Conservation (phyloP, 2,329 filamentous ascomycete species). For the Cladosporium halotolerans region DNA sequence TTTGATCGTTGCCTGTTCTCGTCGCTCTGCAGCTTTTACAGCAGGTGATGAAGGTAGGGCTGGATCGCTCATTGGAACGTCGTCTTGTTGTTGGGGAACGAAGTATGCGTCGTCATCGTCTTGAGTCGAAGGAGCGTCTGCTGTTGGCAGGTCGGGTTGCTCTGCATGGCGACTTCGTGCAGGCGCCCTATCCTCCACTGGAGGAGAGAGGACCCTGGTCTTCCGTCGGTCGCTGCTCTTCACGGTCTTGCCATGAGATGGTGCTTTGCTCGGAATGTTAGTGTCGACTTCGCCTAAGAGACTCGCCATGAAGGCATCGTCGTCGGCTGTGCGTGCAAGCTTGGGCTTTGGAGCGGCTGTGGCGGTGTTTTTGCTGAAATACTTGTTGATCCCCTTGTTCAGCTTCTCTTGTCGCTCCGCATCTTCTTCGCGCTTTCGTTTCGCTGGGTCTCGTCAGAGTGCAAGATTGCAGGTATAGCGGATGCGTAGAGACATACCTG, state of each 20-base stretch:
- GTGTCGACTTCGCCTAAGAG: conserved; percentile 83
- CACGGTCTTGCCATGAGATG: conserved; percentile 54
- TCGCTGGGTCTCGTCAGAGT: conserved; percentile 49
- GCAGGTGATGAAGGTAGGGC: conserved; percentile 71
- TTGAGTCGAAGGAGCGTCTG: conserved; percentile 8
- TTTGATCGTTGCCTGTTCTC: conserved; percentile 57
- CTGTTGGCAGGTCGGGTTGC: conserved; percentile 14
- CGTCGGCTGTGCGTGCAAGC: conserved; percentile 54
- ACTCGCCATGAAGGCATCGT: conserved; percentile 78
- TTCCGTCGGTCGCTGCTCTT: conserved; percentile 73
- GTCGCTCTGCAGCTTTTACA: conserved; percentile 33
- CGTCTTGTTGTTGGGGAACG: conserved; percentile 53
- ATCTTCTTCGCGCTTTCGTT: conserved; percentile 82
- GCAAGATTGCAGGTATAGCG: not conserved
- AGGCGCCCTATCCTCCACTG: conserved; percentile 47
- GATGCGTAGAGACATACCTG: conserved; percentile 40
- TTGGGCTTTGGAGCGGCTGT: conserved; percentile 68
- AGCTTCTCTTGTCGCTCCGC: conserved; percentile 78
- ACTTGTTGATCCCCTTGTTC: conserved; percentile 88
- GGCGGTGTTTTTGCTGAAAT: conserved; percentile 73
- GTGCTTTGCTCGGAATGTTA: conserved; percentile 56
- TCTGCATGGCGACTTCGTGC: conserved; percentile 1
- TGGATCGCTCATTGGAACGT: conserved; percentile 72
- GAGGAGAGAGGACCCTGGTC: conserved; percentile 72
- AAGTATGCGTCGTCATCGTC: conserved; percentile 47